These are phyloP conservation scores for Petasospora fabianii DNA, from an alignment of 1,139 yeast species.

Conservation along the genomic window DNA sequence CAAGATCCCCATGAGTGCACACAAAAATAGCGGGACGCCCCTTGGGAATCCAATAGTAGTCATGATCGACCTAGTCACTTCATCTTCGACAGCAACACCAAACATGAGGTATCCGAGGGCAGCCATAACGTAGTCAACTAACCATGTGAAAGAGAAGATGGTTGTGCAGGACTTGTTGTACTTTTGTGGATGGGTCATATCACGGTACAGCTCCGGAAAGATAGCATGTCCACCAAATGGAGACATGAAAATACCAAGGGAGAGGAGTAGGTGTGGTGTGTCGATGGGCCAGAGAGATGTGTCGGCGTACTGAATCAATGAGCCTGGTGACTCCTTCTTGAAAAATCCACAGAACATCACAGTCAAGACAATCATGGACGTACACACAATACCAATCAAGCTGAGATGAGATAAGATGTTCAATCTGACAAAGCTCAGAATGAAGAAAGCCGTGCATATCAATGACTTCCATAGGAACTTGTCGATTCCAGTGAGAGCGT, in stretches of 20 bases:
- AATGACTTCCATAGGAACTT: constrained; percentile 40
- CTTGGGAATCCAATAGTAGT: constrained; percentile 63
- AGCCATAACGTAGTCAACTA: constrained; percentile 64
- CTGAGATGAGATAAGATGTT: constrained; percentile 59
- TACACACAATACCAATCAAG: constrained; percentile 62
- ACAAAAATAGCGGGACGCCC: constrained; percentile 52
- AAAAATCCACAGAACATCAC: constrained; percentile 47
- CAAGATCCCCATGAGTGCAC: constrained; percentile 61
- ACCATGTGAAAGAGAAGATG: constrained; percentile 54
- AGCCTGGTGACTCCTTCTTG: constrained; percentile 51
- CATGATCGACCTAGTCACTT: constrained; percentile 67
- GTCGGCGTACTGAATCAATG: constrained; percentile 45
- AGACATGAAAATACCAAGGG: constrained; percentile 70
- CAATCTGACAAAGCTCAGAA: constrained; percentile 55
- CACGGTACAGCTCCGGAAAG: constrained; percentile 65
- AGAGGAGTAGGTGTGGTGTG: constrained; percentile 40
- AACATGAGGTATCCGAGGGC: constrained; percentile 76
- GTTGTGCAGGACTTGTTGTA: constrained; percentile 39
- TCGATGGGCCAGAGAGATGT: constrained; percentile 44
- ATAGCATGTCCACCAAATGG: constrained; percentile 83
- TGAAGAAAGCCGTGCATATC: constrained; percentile 42
- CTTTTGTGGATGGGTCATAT: constrained; percentile 61
- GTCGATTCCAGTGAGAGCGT: constrained; percentile 46
- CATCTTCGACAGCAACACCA: constrained; percentile 63
- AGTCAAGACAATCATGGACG: constrained; percentile 48